Percentiles rank a stretch among this genome's conserved stretches.
phyloP scores from a whole-genome alignment of 1,139 yeast genomes.

The Arxiozyma slooffiae region DNA sequence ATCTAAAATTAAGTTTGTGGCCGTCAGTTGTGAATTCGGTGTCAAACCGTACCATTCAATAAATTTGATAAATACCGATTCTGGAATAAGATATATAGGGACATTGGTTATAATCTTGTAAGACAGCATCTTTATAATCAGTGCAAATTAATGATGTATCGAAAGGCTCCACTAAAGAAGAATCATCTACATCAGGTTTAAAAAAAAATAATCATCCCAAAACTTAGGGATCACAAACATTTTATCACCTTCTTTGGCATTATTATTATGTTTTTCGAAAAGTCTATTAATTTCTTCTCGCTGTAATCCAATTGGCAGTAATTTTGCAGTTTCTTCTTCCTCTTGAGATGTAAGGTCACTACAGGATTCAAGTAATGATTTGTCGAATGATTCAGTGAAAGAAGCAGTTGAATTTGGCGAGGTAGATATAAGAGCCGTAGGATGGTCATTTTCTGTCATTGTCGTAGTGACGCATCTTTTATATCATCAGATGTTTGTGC shows the following conservation, averaged over 20 bases:
- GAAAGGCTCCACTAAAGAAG: slow-evolving; percentile 30
- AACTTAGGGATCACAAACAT: slow-evolving; percentile 32
- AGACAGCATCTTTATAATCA: slow-evolving; percentile 27
- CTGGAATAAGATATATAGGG: slow-evolving; percentile 35
- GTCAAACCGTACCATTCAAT: slow-evolving; percentile 46
- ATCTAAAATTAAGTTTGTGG: slow-evolving; percentile 38
- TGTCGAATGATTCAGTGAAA: background rate
- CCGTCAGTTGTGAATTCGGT: slow-evolving; percentile 37
- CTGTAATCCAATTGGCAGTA: slow-evolving; percentile 6
- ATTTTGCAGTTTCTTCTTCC: background rate
- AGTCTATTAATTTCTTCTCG: slow-evolving; percentile 10
- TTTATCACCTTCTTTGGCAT: slow-evolving; percentile 28
- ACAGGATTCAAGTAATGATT: slow-evolving; percentile 1
- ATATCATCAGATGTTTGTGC: background rate
- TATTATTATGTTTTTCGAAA: slow-evolving; percentile 8
- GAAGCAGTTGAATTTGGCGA: slow-evolving; percentile 1
- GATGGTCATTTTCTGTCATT: background rate
- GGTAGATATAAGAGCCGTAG: background rate
- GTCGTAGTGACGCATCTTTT: background rate
- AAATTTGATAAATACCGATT: slow-evolving; percentile 37
- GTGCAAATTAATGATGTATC: slow-evolving; percentile 28
- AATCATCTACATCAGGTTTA: slow-evolving; percentile 17
- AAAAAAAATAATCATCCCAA: slow-evolving; percentile 32
- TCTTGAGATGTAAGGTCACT: background rate
- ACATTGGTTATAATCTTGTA: slow-evolving; percentile 25